phyloP scores from a whole-genome alignment of 257 asterid genomes.

The Knoxia roxburghii region DNA sequence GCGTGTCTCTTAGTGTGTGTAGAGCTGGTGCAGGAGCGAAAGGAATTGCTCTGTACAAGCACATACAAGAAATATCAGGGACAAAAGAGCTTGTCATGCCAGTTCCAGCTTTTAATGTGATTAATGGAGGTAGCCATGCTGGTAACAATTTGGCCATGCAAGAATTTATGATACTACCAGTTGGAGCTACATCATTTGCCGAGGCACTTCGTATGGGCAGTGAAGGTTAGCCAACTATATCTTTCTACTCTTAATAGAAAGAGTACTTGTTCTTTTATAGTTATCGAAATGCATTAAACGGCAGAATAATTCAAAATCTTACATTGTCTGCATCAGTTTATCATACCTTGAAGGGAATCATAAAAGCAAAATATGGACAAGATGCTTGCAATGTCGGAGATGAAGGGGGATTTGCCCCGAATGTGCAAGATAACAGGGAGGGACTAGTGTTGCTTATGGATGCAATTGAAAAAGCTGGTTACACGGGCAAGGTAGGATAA shows the following conservation, averaged over 20 bases:
- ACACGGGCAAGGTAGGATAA: slow-evolving; percentile 65
- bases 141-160: slow-evolving; percentile 98
- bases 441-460: slow-evolving; percentile 87
- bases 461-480: slow-evolving; percentile 95
- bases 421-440: slow-evolving; percentile 95
- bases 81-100: slow-evolving; percentile 97
- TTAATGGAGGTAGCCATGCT: slow-evolving; percentile 98
- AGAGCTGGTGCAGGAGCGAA: slow-evolving; percentile 99
- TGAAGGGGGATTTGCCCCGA: slow-evolving; percentile 99
- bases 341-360: slow-evolving; percentile 86
- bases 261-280: background rate
- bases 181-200: slow-evolving; percentile 79
- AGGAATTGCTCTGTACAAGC: slow-evolving; percentile 74
- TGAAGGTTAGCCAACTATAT: slow-evolving; percentile 54
- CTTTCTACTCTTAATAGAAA: background rate
- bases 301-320: background rate
- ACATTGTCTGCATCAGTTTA: slow-evolving; percentile 48
- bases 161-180: slow-evolving; percentile 95
- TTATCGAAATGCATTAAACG: background rate
- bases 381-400: slow-evolving; percentile 99
- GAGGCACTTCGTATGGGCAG: slow-evolving; percentile 95
- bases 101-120: slow-evolving; percentile 95
- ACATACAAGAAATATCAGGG: slow-evolving; percentile 80
- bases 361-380: slow-evolving; percentile 94
- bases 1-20: slow-evolving; percentile 92